phyloP scores from a whole-genome alignment of 441 rosid genomes.

The Gossypium lobatum region DNA sequence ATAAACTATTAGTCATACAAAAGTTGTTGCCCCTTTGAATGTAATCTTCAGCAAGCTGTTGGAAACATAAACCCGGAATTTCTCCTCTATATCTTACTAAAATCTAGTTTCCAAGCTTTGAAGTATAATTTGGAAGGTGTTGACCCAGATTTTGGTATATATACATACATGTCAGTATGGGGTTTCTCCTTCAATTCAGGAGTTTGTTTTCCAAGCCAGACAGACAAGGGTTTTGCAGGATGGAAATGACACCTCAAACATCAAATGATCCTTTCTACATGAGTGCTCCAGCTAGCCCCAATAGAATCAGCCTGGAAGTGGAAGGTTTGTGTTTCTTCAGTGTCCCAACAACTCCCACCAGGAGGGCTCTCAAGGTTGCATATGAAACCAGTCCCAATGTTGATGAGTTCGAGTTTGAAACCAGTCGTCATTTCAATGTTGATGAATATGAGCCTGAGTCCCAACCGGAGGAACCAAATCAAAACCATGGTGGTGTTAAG shows the following conservation, averaged over 20 bases:
- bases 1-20: background rate
- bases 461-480: background rate
- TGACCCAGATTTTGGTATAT: conserved; percentile 2
- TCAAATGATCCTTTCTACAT: background rate
- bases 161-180: background rate
- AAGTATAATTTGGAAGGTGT: conserved; percentile 23
- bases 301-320: background rate
- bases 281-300: conserved; percentile 30
- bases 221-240: too few species aligned
- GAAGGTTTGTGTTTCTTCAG: conserved; percentile 22
- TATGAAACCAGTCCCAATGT: conserved; percentile 1
- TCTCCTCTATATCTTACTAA: conserved; percentile 1
- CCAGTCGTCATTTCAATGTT: background rate
- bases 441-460: background rate
- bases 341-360: conserved; percentile 22
- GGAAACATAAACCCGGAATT: conserved; percentile 10
- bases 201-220: conserved; percentile 2
- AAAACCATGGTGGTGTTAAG: background rate
- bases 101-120: conserved; percentile 8
- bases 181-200: conserved; percentile 14
- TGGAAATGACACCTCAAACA: background rate
- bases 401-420: conserved; percentile 14
- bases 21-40: background rate
- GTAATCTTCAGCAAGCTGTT: conserved; percentile 14
- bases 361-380: background rate